These are phyloP conservation scores for Nigrospora oryzae DNA, from an alignment of 2,329 filamentous ascomycete genomes.

Conservation along the genomic window DNA sequence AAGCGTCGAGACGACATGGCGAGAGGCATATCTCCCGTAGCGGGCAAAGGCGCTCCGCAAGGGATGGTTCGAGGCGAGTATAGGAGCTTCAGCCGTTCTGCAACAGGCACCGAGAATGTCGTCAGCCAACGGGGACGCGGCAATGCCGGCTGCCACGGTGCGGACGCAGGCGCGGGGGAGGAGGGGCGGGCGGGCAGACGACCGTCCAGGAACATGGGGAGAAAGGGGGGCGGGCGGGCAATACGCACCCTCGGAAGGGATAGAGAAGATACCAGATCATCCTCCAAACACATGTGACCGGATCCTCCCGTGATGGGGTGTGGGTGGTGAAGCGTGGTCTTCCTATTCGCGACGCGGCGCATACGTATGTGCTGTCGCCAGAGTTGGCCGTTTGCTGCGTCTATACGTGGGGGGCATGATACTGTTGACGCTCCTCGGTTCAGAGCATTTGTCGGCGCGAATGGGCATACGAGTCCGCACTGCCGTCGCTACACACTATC, in stretches of 20 bases:
- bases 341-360: background rate
- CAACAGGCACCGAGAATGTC: background rate
- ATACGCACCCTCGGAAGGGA: constrained; percentile 64
- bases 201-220: too few relatives aligned
- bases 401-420: background rate
- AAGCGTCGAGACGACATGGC: constrained; percentile 67
- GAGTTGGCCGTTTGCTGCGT: background rate
- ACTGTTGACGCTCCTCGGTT: background rate
- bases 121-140: background rate
- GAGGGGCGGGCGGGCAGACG: background rate
- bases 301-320: background rate
- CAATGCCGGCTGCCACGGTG: too few relatives aligned
- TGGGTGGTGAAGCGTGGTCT: background rate
- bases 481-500: too few relatives aligned
- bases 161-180: background rate
- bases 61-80: constrained; percentile 55
- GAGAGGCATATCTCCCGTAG: constrained; percentile 62
- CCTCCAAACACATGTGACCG: constrained; percentile 13
- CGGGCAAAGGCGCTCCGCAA: constrained; percentile 56
- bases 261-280: constrained; percentile 76
- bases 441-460: too few relatives aligned
- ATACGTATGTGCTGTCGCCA: background rate
- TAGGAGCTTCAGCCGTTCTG: constrained; percentile 68
- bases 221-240: background rate
- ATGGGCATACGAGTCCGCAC: too few relatives aligned